Base-by-base conservation (phyloP, 345 rosid genomes). In the Corchorus olitorius region DNA sequence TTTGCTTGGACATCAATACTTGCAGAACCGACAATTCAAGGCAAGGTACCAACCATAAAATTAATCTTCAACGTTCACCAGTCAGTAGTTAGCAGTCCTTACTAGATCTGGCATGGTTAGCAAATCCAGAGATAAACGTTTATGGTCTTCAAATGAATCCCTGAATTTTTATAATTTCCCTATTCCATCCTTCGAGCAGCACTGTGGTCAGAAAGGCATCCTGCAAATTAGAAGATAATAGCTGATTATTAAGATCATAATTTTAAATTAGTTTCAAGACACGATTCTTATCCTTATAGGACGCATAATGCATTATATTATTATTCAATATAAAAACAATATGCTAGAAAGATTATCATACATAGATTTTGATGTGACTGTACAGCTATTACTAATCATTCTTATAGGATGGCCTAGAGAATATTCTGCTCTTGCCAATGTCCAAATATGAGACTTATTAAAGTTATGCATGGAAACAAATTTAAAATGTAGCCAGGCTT, bases 151-250 rank as follows among this genome's bases (percentile, higher is more conserved):
- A 73, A 69, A 78, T 39, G 65, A 54, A 79, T 33, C 54, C 54
- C 65, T 72, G 60, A 41, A 52, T 12, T 5, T 27, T 27, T 27
- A 69, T 61, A 16, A 64, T 70, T 46, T 76, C 71, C 46, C 54
- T 15, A 54, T 68, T 58, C 59, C 55, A 64, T 74, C 83, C 39
- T 67, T 64, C 10, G 6, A 46, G 62, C 80, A 62, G 62, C 34
- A 62, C 52, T 50, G 74, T 46, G 17, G 76, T 68, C 72, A 77
- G 56, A 63, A 27, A 66, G 66, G 19, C 74, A 65, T 70, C 87
- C 89, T 79, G 87, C 81, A 74, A 78, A 64, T 77, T 68, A 72
- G 77, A 78, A 82, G 74, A 58, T 56, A 79, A 70, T 67, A 83
- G 71, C 76, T 50, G 76, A 68, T 43, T 81, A 75, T 68, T 55